Conservation (phyloP, 768 basidiomycete species). For the Termitomyces eurrhizus region DNA sequence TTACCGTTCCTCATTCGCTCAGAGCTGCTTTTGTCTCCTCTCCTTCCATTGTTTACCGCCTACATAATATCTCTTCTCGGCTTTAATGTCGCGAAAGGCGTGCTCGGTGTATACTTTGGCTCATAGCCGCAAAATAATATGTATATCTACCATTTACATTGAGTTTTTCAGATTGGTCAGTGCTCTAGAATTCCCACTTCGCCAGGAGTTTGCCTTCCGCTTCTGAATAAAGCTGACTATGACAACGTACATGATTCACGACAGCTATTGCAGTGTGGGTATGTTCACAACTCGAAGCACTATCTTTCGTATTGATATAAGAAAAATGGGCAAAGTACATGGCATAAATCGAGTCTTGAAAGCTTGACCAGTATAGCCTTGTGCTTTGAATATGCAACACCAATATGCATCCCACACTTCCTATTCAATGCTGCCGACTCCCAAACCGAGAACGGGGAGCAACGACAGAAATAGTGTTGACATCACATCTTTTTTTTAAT, state of each 20-base stretch:
- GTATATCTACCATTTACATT: neutral
- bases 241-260: neutral
- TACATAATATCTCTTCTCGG: constrained; percentile 87
- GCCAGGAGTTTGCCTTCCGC: neutral
- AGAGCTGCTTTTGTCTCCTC: constrained; percentile 85
- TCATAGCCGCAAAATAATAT: constrained; percentile 19
- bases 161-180: neutral
- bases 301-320: neutral
- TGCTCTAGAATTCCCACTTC: neutral
- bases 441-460: neutral
- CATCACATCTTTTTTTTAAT: neutral
- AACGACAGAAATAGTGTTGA: neutral
- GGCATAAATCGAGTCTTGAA: neutral
- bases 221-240: neutral
- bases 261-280: neutral
- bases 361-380: neutral
- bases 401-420: neutral
- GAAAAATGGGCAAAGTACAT: neutral
- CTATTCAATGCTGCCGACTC: neutral
- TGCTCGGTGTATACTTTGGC: constrained; percentile 79
- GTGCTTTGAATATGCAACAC: neutral
- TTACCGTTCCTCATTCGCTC: constrained; percentile 92
- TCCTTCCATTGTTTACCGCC: constrained; percentile 81
- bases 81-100: constrained; percentile 84
- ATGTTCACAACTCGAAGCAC: neutral